Evolutionary conservation across 495 filamentous ascomycete genomes (phyloP).

Genomic region (Aspergillus hancockii): DNA sequence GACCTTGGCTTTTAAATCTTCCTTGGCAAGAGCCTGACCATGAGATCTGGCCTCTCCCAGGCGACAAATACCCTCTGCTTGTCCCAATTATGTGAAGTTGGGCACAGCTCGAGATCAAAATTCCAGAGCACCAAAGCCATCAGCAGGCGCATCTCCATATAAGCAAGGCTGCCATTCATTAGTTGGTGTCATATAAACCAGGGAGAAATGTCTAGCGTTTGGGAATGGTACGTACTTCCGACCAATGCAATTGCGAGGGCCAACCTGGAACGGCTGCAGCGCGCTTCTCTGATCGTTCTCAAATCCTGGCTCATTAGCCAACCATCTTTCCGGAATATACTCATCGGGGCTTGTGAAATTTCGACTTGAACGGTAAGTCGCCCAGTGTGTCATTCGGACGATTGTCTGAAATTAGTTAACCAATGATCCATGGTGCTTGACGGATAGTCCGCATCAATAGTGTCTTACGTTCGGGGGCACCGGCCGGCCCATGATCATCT

Average conservation of each 20-base stretch:
- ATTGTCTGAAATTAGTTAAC: slow-evolving; percentile 25
- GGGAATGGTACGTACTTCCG: slow-evolving; percentile 31
- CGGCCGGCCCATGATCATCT: slow-evolving; percentile 28
- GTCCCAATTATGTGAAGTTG: slow-evolving; percentile 37
- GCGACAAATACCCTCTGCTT: slow-evolving; percentile 42
- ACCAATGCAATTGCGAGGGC: slow-evolving; percentile 45
- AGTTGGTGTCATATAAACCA: neutral
- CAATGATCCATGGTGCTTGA: neutral
- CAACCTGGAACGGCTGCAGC: slow-evolving; percentile 45
- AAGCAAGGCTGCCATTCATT: slow-evolving; percentile 44
- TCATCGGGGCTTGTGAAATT: slow-evolving; percentile 39
- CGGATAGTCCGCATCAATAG: neutral
- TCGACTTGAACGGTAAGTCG: slow-evolving; percentile 33
- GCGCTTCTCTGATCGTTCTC: slow-evolving; percentile 36
- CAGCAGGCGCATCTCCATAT: slow-evolving; percentile 56
- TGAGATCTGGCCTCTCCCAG: slow-evolving; percentile 48
- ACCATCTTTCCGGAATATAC: slow-evolving; percentile 50
- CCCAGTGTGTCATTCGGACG: slow-evolving; percentile 37
- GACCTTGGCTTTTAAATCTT: neutral
- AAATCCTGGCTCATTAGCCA: slow-evolving; percentile 32
- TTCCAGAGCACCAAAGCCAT: slow-evolving; percentile 52
- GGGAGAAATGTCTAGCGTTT: neutral
- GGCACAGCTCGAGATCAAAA: slow-evolving; percentile 49
- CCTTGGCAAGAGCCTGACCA: slow-evolving; percentile 21
- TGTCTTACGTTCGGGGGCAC: slow-evolving; percentile 23